Conservation (phyloP, 2,329 filamentous ascomycete genomes). For the Sporothrix humicola region DNA sequence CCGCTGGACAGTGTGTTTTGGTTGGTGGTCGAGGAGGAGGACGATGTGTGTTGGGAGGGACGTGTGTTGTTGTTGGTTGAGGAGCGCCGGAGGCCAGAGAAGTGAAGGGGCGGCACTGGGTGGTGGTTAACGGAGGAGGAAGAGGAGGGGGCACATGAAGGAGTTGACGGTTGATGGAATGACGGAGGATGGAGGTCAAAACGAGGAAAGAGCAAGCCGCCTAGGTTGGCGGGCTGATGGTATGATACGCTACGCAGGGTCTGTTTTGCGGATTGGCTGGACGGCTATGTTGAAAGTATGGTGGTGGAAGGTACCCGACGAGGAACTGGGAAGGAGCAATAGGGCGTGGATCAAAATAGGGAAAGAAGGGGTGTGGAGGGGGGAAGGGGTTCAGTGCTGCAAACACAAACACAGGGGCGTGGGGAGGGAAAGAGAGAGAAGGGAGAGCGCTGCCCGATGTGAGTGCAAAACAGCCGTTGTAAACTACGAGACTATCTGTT, state of each 20-base stretch:
- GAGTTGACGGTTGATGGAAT: background rate
- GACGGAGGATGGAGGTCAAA: constrained; percentile 18
- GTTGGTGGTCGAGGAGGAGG: background rate
- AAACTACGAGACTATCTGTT: background rate
- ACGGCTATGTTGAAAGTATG: constrained; percentile 16
- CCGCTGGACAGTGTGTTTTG: constrained; percentile 17
- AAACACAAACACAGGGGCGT: constrained; percentile 3
- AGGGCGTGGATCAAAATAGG: background rate
- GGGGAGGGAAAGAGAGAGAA: background rate
- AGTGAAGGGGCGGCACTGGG: background rate
- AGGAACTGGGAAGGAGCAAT: constrained; percentile 15
- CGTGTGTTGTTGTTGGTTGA: background rate
- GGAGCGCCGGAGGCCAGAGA: background rate
- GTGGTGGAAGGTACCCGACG: constrained; percentile 9
- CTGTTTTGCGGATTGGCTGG: constrained; percentile 15
- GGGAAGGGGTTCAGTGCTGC: background rate
- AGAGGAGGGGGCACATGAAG: constrained; percentile 17
- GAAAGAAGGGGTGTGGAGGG: constrained; percentile 22
- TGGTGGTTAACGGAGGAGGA: background rate
- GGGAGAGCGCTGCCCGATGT: background rate
- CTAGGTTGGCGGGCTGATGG: constrained; percentile 15
- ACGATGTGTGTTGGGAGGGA: background rate
- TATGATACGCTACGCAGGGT: constrained; percentile 29
- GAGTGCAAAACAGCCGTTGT: background rate
- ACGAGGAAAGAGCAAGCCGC: constrained; percentile 21